Conservation (phyloP, 371 early-diverging fungal species). For the Mucor piriformis region DNA sequence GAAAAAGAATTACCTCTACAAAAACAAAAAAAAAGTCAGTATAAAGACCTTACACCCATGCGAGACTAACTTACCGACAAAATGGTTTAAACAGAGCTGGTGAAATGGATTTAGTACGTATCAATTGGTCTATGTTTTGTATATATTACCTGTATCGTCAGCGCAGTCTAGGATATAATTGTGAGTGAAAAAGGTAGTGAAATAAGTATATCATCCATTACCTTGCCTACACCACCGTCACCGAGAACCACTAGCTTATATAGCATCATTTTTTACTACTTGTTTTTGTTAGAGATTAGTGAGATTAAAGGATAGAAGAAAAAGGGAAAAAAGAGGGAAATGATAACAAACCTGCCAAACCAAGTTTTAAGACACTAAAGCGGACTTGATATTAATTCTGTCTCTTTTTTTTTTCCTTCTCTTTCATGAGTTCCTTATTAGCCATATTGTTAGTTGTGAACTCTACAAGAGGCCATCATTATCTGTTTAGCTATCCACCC, state of each 20-base stretch:
- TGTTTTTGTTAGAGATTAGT: constrained; percentile 46
- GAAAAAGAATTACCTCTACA: constrained; percentile 17
- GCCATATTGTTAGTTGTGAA: constrained; percentile 70
- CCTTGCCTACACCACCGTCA: constrained; percentile 53
- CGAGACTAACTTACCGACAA: constrained; percentile 63
- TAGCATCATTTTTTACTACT: constrained; percentile 32
- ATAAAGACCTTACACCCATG: neutral
- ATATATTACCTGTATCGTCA: constrained; percentile 65
- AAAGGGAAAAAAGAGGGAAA: neutral
- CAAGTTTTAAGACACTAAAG: neutral
- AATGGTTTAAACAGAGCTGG: constrained; percentile 83
- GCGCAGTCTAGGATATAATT: constrained; percentile 58
- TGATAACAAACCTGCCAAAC: neutral
- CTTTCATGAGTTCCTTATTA: constrained; percentile 42
- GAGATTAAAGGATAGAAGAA: neutral
- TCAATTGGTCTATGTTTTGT: neutral
- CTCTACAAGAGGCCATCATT: constrained; percentile 74
- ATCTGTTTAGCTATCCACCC: constrained; percentile 67
- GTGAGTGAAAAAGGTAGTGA: too few species aligned
- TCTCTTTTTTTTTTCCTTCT: neutral
- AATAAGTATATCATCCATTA: constrained; percentile 12
- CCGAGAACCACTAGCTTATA: constrained; percentile 41
- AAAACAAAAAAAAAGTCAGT: neutral
- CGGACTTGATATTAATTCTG: neutral
- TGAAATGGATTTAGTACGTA: neutral